Evolutionary conservation across 2,329 filamentous ascomycete species (phyloP), one percentile per base, ranked within the genome.

Genomic region (Trichoderma sp.): DNA sequence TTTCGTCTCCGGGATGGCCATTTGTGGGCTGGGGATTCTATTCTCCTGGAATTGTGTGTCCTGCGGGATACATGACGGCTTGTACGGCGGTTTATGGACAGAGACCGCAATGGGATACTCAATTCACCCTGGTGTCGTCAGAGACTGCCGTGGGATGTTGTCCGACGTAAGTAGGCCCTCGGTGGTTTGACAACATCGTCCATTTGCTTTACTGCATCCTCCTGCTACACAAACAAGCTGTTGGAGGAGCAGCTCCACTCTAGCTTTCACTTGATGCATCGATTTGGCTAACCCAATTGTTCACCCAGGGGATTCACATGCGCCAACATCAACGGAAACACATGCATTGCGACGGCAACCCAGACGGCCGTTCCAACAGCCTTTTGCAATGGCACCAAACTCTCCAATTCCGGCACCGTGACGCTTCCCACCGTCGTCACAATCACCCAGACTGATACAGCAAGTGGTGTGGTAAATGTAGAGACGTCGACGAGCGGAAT

Each of bases 21-120:
- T 64, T 79, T 15, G 58, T 67, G 9, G 77, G 76, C 27, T 76
- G 77, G 75, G 77, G 78, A 7, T 78, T 77, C 65, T 79, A 79
- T 65, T 79, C 77, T 4, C 78, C 78, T 0, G 78, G 77, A 0
- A 37, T 78, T 10, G 66, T 69, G 2, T 79, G 78, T 63, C 78
- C 78, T 0, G 57, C 60, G 4, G 78, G 77, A 9, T 76, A 78
- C 68, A 71, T 66, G 15, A 71, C 76, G 5, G 74, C 76, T 2
- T 80, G 78, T 60, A 71, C 71, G n/a, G 75, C 76, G 2, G 71
- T 70, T 4, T 70, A 70, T 5, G 69, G 71, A 4, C 59, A 68
- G 53, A 29, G 67, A 17, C 53, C 67, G 9, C 70, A 70, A 2
- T 76, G 72, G 68, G 25, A 70, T n/a, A 74, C 76, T 42, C 72